Conservation (phyloP, 192 early-diverging fungal species). For the Gaertneriomyces sp. region DNA sequence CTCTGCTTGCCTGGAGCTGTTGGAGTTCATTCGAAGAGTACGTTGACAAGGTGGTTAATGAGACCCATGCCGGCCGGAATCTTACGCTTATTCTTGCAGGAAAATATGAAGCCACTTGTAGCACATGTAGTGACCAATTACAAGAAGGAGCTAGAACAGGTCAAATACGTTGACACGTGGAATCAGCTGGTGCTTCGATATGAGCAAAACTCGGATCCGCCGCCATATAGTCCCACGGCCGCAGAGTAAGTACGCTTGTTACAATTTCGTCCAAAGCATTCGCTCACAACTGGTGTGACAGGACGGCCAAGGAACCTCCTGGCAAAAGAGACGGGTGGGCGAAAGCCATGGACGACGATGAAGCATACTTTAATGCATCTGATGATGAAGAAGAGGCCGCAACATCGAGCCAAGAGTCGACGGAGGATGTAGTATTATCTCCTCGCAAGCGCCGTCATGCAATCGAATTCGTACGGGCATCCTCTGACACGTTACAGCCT, state of each 20-base stretch:
- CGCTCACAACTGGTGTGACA: neutral
- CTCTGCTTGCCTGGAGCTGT: conserved; percentile 86
- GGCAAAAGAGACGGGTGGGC: conserved; percentile 34
- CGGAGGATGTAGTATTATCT: neutral
- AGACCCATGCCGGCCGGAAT: too few species aligned
- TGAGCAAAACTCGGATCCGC: conserved; percentile 62
- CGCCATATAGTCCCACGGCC: conserved; percentile 26
- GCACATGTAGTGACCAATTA: conserved; percentile 64
- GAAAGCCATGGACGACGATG: conserved; percentile 69
- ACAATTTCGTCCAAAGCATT: neutral
- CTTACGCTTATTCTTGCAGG: conserved; percentile 16
- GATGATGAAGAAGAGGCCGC: conserved; percentile 35
- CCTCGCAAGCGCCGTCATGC: neutral
- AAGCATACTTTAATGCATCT: conserved; percentile 72
- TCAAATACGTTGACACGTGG: conserved; percentile 65
- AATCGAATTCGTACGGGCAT: conserved; percentile 28
- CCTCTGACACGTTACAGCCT: conserved; percentile 10
- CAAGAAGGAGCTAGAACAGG: conserved; percentile 53
- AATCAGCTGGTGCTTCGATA: conserved; percentile 51
- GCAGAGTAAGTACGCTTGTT: conserved; percentile 21
- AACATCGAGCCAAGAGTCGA: neutral
- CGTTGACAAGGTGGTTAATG: neutral
- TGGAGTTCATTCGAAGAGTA: conserved; percentile 75
- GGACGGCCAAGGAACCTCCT: neutral
- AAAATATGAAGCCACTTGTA: conserved; percentile 64